A percentile compares a stretch with the other conserved stretches of the same genome.
Conservation (phyloP, 2,329 filamentous ascomycete genomes). For the Pyrenophora teres region DNA sequence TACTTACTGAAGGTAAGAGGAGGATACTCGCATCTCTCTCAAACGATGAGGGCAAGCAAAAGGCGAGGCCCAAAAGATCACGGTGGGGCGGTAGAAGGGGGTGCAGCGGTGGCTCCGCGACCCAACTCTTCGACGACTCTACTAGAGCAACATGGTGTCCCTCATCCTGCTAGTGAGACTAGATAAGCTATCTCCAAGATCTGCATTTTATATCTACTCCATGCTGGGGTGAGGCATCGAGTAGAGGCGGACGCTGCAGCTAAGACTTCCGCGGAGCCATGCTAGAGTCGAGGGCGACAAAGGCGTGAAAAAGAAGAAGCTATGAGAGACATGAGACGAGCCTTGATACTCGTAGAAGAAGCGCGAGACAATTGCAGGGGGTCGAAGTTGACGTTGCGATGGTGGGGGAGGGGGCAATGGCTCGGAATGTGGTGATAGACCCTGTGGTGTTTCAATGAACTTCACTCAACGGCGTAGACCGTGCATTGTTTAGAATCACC, state of each 20-base stretch:
- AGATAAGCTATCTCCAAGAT: background rate
- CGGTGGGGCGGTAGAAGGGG: too few species aligned
- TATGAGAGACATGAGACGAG: too few species aligned
- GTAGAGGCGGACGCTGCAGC: background rate
- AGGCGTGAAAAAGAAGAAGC: too few species aligned
- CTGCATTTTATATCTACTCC: background rate
- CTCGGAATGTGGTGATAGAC: slow-evolving; percentile 4
- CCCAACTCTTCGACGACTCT: too few species aligned
- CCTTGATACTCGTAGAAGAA: background rate
- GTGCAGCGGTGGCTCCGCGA: too few species aligned
- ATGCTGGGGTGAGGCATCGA: background rate
- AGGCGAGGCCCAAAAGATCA: too few species aligned
- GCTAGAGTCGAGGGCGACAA: background rate
- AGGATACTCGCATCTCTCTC: too few species aligned
- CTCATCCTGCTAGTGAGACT: too few species aligned
- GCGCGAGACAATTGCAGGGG: background rate
- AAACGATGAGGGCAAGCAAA: too few species aligned
- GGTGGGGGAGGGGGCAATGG: slow-evolving; percentile 8
- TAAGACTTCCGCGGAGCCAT: background rate
- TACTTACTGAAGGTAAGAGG: too few species aligned
- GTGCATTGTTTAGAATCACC: slow-evolving; percentile 1
- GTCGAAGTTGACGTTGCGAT: background rate
- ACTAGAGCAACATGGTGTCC: too few species aligned
- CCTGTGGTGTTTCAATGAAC: slow-evolving; percentile 12
- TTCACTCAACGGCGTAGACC: slow-evolving; percentile 4